These are phyloP conservation scores for Yamadazyma friedrichii DNA, from an alignment of 1,139 yeast genomes.

Conservation along the genomic window DNA sequence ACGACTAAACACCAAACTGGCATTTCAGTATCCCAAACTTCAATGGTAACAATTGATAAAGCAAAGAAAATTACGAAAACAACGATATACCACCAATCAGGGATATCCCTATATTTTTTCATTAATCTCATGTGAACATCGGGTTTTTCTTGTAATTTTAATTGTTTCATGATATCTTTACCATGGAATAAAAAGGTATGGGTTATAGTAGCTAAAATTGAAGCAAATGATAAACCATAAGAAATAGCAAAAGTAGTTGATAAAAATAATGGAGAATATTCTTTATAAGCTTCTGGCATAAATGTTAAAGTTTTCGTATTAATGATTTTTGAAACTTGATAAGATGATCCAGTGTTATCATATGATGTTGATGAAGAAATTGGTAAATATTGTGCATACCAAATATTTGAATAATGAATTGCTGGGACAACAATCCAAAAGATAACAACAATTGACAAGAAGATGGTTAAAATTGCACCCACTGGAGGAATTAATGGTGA, in stretches of 20 bases:
- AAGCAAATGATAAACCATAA: slow-evolving; percentile 64
- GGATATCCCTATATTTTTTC: slow-evolving; percentile 57
- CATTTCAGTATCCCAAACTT: slow-evolving; percentile 45
- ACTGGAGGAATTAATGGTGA: slow-evolving; percentile 72
- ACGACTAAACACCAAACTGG: slow-evolving; percentile 39
- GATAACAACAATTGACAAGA: slow-evolving; percentile 41
- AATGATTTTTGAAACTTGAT: slow-evolving; percentile 44
- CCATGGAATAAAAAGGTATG: slow-evolving; percentile 60
- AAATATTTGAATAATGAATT: slow-evolving; percentile 39
- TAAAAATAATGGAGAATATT: slow-evolving; percentile 54
- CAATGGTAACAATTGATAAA: slow-evolving; percentile 36
- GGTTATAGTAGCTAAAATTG: slow-evolving; percentile 33
- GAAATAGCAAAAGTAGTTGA: slow-evolving; percentile 63
- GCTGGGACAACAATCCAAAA: slow-evolving; percentile 46
- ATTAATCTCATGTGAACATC: slow-evolving; percentile 63
- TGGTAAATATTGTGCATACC: slow-evolving; percentile 46
- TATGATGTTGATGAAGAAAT: slow-evolving; percentile 39
- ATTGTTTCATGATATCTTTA: slow-evolving; percentile 45
- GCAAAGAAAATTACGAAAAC: slow-evolving; percentile 45
- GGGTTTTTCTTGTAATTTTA: slow-evolving; percentile 31
- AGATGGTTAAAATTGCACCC: slow-evolving; percentile 51
- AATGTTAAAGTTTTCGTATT: slow-evolving; percentile 35
- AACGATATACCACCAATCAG: slow-evolving; percentile 64
- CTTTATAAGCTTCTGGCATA: slow-evolving; percentile 42
- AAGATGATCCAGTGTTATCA: slow-evolving; percentile 34